phyloP scores from a whole-genome alignment of 2,329 filamentous ascomycete genomes.

The Akanthomyces lecanii region DNA sequence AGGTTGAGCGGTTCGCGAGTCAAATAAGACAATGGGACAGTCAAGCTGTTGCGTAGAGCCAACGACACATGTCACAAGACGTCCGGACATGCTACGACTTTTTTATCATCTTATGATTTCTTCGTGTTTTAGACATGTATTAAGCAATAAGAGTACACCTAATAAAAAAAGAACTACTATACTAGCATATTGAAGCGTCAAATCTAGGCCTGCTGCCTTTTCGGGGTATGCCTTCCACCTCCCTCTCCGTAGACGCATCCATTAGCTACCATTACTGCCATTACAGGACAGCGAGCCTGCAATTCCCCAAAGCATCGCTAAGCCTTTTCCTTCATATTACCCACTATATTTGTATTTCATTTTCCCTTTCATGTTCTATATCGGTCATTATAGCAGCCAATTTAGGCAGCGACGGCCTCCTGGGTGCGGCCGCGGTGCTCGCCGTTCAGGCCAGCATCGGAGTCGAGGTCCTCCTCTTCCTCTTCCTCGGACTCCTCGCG shows the following conservation, averaged over 20 bases:
- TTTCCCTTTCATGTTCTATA: background rate
- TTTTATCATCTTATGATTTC: background rate
- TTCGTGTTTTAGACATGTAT: slow-evolving; percentile 20
- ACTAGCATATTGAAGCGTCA: slow-evolving; percentile 14
- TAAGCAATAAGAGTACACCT: slow-evolving; percentile 27
- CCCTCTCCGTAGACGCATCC: background rate
- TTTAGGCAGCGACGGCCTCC: slow-evolving; percentile 45
- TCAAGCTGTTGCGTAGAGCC: background rate
- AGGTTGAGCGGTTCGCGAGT: slow-evolving; percentile 72
- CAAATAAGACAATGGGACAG: slow-evolving; percentile 35
- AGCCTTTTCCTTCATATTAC: slow-evolving; percentile 12
- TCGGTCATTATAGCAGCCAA: background rate
- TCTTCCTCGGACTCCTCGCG: slow-evolving; percentile 65
- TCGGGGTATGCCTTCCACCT: slow-evolving; percentile 16
- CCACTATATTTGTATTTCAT: slow-evolving; percentile 11
- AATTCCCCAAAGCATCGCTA: slow-evolving; percentile 1
- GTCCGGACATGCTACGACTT: too few relatives aligned
- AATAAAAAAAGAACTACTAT: slow-evolving; percentile 17
- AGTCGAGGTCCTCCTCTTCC: slow-evolving; percentile 58
- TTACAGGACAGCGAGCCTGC: slow-evolving; percentile 11
- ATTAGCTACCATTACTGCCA: slow-evolving; percentile 15
- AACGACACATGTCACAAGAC: too few relatives aligned
- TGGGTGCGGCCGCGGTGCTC: slow-evolving; percentile 55
- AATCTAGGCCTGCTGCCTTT: slow-evolving; percentile 12
- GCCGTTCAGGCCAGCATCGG: slow-evolving; percentile 49